A percentile compares a stretch with the other conserved stretches of the same genome.
Evolutionary conservation across 148 eudicot genomes (phyloP).

Genomic region (Chenopodium album): DNA sequence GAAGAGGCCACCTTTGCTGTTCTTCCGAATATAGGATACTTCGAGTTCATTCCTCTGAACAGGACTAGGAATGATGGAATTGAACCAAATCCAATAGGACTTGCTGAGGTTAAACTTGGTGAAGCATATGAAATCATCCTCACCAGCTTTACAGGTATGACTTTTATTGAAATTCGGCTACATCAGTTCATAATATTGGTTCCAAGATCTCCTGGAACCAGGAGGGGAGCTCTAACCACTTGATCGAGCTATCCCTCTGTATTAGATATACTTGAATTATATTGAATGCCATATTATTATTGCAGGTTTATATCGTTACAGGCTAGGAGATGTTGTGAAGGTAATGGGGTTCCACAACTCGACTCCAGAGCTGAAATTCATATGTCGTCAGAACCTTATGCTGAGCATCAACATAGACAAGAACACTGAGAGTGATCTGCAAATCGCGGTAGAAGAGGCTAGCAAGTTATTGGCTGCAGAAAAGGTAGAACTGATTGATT

Average conservation of each 20-base stretch:
- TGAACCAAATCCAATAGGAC: conserved; percentile 61
- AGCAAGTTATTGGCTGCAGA: conserved; percentile 45
- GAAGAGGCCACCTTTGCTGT: conserved; percentile 77
- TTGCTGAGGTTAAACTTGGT: conserved; percentile 76
- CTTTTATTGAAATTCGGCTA: background rate
- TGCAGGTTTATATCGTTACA: conserved; percentile 86
- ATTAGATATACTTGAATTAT: too few species aligned
- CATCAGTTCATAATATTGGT: background rate
- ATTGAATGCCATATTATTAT: background rate
- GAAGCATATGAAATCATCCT: conserved; percentile 84
- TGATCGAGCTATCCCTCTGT: too few species aligned
- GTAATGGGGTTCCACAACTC: conserved; percentile 77
- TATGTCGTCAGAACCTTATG: conserved; percentile 77
- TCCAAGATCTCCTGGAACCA: too few species aligned
- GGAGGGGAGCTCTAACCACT: too few species aligned
- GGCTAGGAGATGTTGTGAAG: conserved; percentile 77
- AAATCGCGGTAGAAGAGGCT: conserved; percentile 67
- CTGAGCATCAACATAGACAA: conserved; percentile 90
- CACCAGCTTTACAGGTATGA: conserved; percentile 85
- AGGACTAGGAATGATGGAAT: conserved; percentile 27
- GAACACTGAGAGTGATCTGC: conserved; percentile 89
- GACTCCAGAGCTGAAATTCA: conserved; percentile 77
- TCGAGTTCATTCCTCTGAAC: conserved; percentile 76
- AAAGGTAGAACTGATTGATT: conserved; percentile 69
- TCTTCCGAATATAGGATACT: conserved; percentile 80